Evolutionary conservation across 768 basidiomycete genomes (phyloP), one percentile per base, ranked within the genome.

Genomic region (Collybiopsis luxurians): DNA sequence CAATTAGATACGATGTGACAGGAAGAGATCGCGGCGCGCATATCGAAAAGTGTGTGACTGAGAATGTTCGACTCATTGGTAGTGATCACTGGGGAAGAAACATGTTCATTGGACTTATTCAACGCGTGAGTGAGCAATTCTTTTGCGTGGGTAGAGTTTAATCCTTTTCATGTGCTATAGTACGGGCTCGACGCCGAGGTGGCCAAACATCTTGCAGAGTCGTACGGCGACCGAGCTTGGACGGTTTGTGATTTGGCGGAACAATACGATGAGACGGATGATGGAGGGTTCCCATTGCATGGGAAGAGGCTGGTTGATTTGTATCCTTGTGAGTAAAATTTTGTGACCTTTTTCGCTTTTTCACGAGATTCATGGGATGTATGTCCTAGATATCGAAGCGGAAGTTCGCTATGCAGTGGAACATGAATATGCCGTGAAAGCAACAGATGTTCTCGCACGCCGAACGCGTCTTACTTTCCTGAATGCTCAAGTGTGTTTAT

Each of bases 171-270:
- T 47, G 21, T 30, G 52, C 11, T 52, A 3, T 54, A 93, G 92
- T 96, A 92, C 71, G 94, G 95, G 21, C 70, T 96, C 21, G 90
- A 92, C 57, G 87, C 90, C 0, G 95, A 96, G 26, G 91, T 98
- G 3, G 96, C 96, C 2, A 89, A 89, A 66, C 95, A 98, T 65
- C 78, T 99, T 3, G 85, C 94, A n/a, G 87, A 91, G 53, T 90
- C 87, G 64, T 98, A 99, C 66, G 96, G 96, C 24, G 95, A 97
- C 71, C 89, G 95, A 51, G 95, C 96, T 0, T 98, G 96, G 96
- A 89, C 90, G 0, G 92, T 98, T 0, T 90, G 89, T 64, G 83
- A 85, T 0, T 81, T 95, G 56, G 88, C 90, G 1, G 78, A 86
- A 49, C 36, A 50, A 15, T 51, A 39, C 17, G 50, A 51, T 39